Evolutionary conservation across 148 eudicot species (phyloP).

Genomic region (Arbutus unedo): DNA sequence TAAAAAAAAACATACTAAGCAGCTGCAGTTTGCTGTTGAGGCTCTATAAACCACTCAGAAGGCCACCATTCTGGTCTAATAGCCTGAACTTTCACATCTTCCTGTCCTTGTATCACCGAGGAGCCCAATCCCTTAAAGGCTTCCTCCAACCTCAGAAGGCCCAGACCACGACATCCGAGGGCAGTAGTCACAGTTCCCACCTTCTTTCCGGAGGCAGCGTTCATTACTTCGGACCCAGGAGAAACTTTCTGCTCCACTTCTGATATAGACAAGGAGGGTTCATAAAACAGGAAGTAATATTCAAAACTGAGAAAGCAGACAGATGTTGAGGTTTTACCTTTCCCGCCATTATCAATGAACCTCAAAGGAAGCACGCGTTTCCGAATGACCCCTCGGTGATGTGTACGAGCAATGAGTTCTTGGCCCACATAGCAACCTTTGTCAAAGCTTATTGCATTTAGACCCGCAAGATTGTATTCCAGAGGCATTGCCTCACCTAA

Average conservation of each 20-base stretch:
- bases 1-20: slow-evolving; percentile 19
- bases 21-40: slow-evolving; percentile 37
- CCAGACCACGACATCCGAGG: slow-evolving; percentile 80
- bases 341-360: slow-evolving; percentile 56
- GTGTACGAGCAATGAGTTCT: slow-evolving; percentile 95
- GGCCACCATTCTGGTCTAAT: slow-evolving; percentile 92
- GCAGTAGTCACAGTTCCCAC: slow-evolving; percentile 72
- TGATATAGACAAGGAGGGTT: slow-evolving; percentile 18
- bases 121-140: slow-evolving; percentile 50
- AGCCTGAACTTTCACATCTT: slow-evolving; percentile 60
- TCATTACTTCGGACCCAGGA: slow-evolving; percentile 54
- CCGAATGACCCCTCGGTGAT: slow-evolving; percentile 87
- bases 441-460: slow-evolving; percentile 90
- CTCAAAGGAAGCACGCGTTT: slow-evolving; percentile 86
- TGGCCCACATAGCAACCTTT: slow-evolving; percentile 98
- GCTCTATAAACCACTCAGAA: slow-evolving; percentile 61
- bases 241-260: slow-evolving; percentile 74
- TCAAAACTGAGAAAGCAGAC: not conserved
- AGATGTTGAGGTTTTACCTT: slow-evolving; percentile 39
- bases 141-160: slow-evolving; percentile 68
- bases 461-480: slow-evolving; percentile 85
- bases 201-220: slow-evolving; percentile 55
- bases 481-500: slow-evolving; percentile 97
- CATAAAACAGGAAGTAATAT: not conserved
- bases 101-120: slow-evolving; percentile 54